Evolutionary conservation across 768 basidiomycete genomes (phyloP).

Genomic region (Sutorius australiensis): DNA sequence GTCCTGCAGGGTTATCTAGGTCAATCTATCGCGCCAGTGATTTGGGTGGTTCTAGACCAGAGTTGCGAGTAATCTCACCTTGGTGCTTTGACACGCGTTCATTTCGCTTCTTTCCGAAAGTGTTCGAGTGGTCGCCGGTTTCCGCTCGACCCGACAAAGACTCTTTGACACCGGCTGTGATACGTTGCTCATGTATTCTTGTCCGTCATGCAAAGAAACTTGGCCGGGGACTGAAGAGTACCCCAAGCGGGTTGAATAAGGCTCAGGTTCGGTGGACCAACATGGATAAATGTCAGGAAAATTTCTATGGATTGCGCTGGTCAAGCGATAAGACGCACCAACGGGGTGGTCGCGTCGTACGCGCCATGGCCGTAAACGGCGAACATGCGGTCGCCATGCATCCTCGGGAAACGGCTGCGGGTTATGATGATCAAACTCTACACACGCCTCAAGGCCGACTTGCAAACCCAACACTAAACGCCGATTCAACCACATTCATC

Average conservation of each 20-base stretch:
- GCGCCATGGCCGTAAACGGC: constrained; percentile 30
- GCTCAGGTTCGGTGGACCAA: background rate
- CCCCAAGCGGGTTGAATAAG: background rate
- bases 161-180: background rate
- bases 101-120: constrained; percentile 10
- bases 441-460: constrained; percentile 31
- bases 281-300: constrained; percentile 5
- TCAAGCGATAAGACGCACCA: constrained; percentile 17
- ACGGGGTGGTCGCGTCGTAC: constrained; percentile 11
- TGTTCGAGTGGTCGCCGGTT: background rate
- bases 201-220: background rate
- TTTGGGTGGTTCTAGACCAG: constrained; percentile 14
- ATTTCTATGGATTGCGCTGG: background rate
- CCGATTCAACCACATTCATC: constrained; percentile 21
- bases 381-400: constrained; percentile 37
- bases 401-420: constrained; percentile 23
- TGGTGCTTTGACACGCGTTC: constrained; percentile 5
- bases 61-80: background rate
- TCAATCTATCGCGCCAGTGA: background rate
- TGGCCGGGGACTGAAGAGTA: background rate
- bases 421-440: constrained; percentile 21
- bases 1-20: background rate
- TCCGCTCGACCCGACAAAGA: background rate
- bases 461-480: constrained; percentile 24
- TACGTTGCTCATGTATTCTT: background rate